These are phyloP conservation scores for Fomitopsis serialis DNA, from an alignment of 768 basidiomycete species.

Conservation along the genomic window DNA sequence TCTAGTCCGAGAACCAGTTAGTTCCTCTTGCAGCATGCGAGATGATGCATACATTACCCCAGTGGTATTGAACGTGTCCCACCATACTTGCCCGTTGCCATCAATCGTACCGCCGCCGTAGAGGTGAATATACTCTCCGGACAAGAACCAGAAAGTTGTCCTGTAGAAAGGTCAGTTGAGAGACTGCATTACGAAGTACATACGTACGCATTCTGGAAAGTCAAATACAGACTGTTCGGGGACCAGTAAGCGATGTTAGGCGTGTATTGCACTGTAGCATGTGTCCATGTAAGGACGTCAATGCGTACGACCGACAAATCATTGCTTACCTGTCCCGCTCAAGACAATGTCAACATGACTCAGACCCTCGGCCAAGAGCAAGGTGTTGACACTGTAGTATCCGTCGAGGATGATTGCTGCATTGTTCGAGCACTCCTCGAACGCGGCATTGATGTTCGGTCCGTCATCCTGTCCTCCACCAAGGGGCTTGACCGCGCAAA, in stretches of 20 bases:
- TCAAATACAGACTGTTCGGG: slow-evolving; percentile 32
- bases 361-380: slow-evolving; percentile 31
- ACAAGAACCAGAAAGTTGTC: slow-evolving; percentile 36
- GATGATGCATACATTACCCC: slow-evolving; percentile 4
- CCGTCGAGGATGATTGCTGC: slow-evolving; percentile 27
- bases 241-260: slow-evolving; percentile 39
- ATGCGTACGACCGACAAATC: no score
- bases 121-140: slow-evolving; percentile 29
- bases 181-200: background rate
- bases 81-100: slow-evolving; percentile 42
- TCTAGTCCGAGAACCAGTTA: slow-evolving; percentile 12
- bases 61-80: slow-evolving; percentile 24
- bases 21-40: no score
- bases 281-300: no score
- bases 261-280: slow-evolving; percentile 30
- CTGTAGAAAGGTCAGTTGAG: slow-evolving; percentile 11
- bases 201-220: slow-evolving; percentile 37
- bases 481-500: slow-evolving; percentile 25
- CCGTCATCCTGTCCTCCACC: slow-evolving; percentile 32
- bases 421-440: slow-evolving; percentile 24
- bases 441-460: slow-evolving; percentile 29
- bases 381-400: slow-evolving; percentile 33
- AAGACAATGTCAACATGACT: slow-evolving; percentile 34
- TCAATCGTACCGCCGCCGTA: slow-evolving; percentile 44
- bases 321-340: slow-evolving; percentile 28